These are phyloP conservation scores for Lecanicillium sp. DNA, from an alignment of 2,329 filamentous ascomycete species.

Conservation along the genomic window DNA sequence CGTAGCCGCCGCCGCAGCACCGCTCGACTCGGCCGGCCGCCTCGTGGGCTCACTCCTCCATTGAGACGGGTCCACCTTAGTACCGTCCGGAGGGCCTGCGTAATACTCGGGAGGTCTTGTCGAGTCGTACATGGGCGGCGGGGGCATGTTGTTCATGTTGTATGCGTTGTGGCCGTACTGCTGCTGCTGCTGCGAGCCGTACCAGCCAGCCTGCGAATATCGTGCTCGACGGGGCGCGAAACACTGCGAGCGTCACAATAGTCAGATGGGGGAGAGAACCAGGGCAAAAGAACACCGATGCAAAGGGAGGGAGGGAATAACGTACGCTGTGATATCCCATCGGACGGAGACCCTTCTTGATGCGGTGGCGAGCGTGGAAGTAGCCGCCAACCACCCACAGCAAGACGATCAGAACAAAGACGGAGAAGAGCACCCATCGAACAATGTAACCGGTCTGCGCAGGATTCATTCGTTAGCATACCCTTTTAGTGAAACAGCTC, in stretches of 20 bases:
- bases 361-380: constrained; percentile 58
- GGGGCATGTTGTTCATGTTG: constrained; percentile 46
- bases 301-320: constrained; percentile 2
- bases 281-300: too few species aligned
- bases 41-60: constrained; percentile 19
- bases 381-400: constrained; percentile 61
- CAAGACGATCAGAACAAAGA: constrained; percentile 50
- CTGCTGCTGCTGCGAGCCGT: constrained; percentile 25
- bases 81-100: constrained; percentile 35
- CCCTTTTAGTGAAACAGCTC: constrained; percentile 8
- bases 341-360: constrained; percentile 58
- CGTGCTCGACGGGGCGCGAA: constrained; percentile 40
- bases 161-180: constrained; percentile 22
- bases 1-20: constrained; percentile 10
- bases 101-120: constrained; percentile 47
- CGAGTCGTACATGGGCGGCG: constrained; percentile 52
- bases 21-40: constrained; percentile 16
- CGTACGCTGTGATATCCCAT: constrained; percentile 63
- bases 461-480: not conserved
- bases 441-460: constrained; percentile 53
- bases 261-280: constrained; percentile 2
- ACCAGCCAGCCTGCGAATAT: constrained; percentile 40
- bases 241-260: constrained; percentile 30
- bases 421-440: constrained; percentile 63
- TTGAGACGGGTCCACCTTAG: constrained; percentile 48